phyloP scores from a whole-genome alignment of 345 rosid species.

The Brassica cretica region DNA sequence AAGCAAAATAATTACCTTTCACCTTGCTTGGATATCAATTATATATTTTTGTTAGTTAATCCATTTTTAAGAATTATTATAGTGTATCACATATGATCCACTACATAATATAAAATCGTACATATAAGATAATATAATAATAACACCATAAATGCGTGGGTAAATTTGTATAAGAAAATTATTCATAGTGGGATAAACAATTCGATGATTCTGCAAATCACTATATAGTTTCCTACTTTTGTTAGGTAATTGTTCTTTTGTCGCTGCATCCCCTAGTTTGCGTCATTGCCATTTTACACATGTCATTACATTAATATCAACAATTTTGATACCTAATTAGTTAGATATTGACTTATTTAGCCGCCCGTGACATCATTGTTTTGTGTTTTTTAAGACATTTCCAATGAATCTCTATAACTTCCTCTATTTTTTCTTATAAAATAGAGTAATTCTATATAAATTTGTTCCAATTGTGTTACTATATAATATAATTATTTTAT shows the following conservation, averaged over 20 bases:
- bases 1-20: background rate
- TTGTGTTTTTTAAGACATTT: background rate
- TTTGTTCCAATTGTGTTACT: no score
- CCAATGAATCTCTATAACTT: no score
- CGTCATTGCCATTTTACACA: conserved; percentile 22
- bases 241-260: conserved; percentile 36
- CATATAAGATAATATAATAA: background rate
- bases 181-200: conserved; percentile 11
- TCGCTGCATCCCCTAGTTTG: conserved; percentile 20
- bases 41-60: background rate
- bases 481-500: no score
- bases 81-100: background rate
- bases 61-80: background rate
- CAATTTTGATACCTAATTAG: background rate
- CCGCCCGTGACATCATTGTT: background rate
- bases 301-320: conserved; percentile 17
- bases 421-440: no score
- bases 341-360: conserved; percentile 11
- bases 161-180: background rate
- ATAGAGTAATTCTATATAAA: no score
- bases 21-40: background rate
- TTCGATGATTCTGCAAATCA: conserved; percentile 18
- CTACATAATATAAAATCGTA: background rate
- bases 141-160: background rate
- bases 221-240: conserved; percentile 28